Evolutionary conservation across 306 rosid genomes (phyloP), one percentile per base, ranked within the genome.

Genomic region (Hippophae gyantsensis): DNA sequence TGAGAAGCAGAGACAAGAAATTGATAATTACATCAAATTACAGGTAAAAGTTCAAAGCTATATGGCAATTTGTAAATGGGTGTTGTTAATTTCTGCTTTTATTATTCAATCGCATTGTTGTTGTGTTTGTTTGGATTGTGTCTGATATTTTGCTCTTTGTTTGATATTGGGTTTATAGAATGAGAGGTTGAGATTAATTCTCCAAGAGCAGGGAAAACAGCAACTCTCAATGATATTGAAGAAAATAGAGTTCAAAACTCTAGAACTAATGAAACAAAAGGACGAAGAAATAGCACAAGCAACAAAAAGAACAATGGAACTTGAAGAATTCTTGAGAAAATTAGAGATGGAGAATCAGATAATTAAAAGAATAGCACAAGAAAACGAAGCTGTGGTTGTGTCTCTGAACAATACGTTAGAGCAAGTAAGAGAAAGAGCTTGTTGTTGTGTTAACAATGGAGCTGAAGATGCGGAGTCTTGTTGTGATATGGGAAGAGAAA

Each of bases 401-500:
- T 55, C 81, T 3, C 65, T 92, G 0, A 70, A 71, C 62, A 78
- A 72, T 74, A 69, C 76, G 1, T 64, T 90, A 6, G 90, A 82
- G 46, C 81, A 79, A 57, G 67, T 78, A 76, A 81, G 67, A 55
- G 86, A 78, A 41, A 80, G 57, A 54, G 68, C 72, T 9, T 27
- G 44, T 4, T 54, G 55, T 55, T 61, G 72, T 11, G 10, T 13
- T 55, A 68, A 58, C 58, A 71, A 70, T 47, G 64, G 38, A 14
- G 68, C 60, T 6, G 76, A 83, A 2, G 95, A 90, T 45, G 84
- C 75, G 13, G 77, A 70, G 62, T 90, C 97, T 0, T 79, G 84
- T 61, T 82, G 86, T 48, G 84, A 56, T 5, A 69, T 13, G 54
- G 32, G 52, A 13, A 69, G 27, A 45, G 25, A 18, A 54, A 58